Percentiles rank a stretch among this genome's conserved stretches.
Evolutionary conservation across 495 filamentous ascomycete species (phyloP).

Genomic region (Penicillium subrubescens): DNA sequence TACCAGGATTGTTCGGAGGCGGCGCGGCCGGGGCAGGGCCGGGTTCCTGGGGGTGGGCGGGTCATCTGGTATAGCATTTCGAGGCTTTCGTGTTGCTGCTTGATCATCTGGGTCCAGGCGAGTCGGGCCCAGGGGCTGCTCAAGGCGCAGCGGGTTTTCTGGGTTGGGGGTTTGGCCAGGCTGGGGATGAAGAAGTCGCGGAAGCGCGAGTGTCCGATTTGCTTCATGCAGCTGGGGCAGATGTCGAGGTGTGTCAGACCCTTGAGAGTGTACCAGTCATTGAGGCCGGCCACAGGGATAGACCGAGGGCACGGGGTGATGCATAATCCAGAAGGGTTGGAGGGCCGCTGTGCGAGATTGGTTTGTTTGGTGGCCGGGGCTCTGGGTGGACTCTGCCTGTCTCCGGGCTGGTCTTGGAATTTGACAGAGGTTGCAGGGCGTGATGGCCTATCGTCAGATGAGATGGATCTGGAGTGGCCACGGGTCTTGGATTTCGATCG

Average conservation of each 20-base stretch:
- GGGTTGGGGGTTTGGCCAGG: constrained; percentile 38
- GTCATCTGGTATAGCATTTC: constrained; percentile 57
- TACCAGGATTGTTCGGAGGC: constrained; percentile 57
- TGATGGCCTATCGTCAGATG: constrained; percentile 17
- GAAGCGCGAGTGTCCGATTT: constrained; percentile 58
- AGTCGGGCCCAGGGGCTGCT: constrained; percentile 66
- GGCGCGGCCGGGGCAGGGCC: constrained; percentile 55
- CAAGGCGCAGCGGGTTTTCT: constrained; percentile 58
- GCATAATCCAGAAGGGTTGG: constrained; percentile 23
- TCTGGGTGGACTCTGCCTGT: constrained; percentile 4
- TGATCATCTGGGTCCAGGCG: constrained; percentile 64
- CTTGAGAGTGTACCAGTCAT: constrained; percentile 69
- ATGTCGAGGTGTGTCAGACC: constrained; percentile 59
- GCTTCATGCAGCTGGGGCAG: constrained; percentile 63
- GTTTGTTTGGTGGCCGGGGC: constrained; percentile 20
- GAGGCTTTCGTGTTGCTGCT: constrained; percentile 53
- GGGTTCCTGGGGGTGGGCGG: constrained; percentile 42
- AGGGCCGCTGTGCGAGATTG: constrained; percentile 17
- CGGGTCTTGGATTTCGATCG: constrained; percentile 21
- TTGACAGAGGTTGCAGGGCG: constrained; percentile 17
- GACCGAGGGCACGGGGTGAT: constrained; percentile 59
- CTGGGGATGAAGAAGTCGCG: constrained; percentile 53
- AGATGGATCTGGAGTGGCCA: constrained; percentile 9
- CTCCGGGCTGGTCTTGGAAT: constrained; percentile 9
- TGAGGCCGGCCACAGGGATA: constrained; percentile 46